Conservation (phyloP, 116 monocot genomes). For the Zostera marina region DNA sequence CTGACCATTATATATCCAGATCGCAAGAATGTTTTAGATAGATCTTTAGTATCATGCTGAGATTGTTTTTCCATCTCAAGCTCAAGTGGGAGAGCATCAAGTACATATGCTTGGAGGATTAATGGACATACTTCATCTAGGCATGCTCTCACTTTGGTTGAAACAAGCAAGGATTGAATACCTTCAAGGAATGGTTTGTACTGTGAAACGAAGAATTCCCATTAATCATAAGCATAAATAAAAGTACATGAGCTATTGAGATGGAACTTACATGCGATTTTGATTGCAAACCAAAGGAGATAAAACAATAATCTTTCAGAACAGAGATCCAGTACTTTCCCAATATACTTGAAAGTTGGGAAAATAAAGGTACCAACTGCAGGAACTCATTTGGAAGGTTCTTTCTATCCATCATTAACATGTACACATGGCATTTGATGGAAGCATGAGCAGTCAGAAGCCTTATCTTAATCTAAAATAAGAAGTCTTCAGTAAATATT, state of each 20-base stretch:
- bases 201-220: constrained; percentile 20
- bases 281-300: constrained; percentile 44
- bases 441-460: constrained; percentile 93
- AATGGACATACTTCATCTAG: constrained; percentile 57
- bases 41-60: constrained; percentile 11
- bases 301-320: constrained; percentile 68
- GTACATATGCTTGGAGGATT: constrained; percentile 57
- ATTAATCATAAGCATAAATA: constrained; percentile 1
- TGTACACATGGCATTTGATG: constrained; percentile 68
- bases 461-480: constrained; percentile 69
- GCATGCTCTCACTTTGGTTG: constrained; percentile 53
- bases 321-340: constrained; percentile 69
- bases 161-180: constrained; percentile 64
- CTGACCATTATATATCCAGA: constrained; percentile 70
- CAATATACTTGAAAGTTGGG: constrained; percentile 44
- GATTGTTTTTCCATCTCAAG: constrained; percentile 19
- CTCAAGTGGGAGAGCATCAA: constrained; percentile 53
- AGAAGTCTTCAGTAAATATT: not conserved
- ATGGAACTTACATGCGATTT: constrained; percentile 42
- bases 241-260: not conserved
- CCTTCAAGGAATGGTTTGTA: constrained; percentile 91
- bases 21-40: constrained; percentile 13
- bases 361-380: constrained; percentile 65
- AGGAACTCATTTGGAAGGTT: constrained; percentile 54
- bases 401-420: constrained; percentile 26